Evolutionary conservation across 768 basidiomycete species (phyloP), one percentile per base, ranked within the genome.

Genomic region (Trametes coccinea): DNA sequence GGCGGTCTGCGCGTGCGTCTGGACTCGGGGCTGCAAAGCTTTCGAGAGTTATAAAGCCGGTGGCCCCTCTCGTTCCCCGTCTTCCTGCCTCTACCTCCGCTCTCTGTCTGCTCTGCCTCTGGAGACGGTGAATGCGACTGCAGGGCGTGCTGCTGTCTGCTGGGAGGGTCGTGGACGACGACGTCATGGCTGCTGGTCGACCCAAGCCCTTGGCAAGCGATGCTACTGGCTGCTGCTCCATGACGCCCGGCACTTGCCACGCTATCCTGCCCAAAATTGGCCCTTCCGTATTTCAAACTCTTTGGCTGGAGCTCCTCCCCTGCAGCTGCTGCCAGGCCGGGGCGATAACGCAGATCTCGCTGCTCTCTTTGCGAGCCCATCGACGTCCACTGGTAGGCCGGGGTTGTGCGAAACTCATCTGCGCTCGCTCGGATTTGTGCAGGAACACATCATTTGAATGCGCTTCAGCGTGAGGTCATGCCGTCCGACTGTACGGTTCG

Each of bases 191-290:
- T 37, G 34, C 34, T 37, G 34, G 1, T 37, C 34, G 34, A 44
- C n/a, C 55, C 55, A 44, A 44, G 39, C 55, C 11, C 34, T 56
- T 33, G 55, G 55, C 34, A 6, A 5, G 34, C 34, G 34, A 6
- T 37, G 6, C 11, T 5, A 37, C 34, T 37, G 34, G 34, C 34
- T 37, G 6, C 45, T 14, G 17, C 45, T 46, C 27, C n/a, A 27
- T 37, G 34, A 37, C 34, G 27, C 27, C 22, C 17, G 51, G 39
- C 51, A 34, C 34, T 17, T 31, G 48, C 56, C 48, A 50, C 48
- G 47, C 56, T 58, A 43, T 22, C 30, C 4, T 27, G 29, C 27
- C 56, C 56, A 58, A 50, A 58, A 49, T 47, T 27, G 56, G 56
- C 48, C n/a, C 29, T 41, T 30, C 48, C 56, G 39, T 49, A 50